Evolutionary conservation across 805 yeast species (phyloP).

Genomic region (Lipomyces starkeyi): DNA sequence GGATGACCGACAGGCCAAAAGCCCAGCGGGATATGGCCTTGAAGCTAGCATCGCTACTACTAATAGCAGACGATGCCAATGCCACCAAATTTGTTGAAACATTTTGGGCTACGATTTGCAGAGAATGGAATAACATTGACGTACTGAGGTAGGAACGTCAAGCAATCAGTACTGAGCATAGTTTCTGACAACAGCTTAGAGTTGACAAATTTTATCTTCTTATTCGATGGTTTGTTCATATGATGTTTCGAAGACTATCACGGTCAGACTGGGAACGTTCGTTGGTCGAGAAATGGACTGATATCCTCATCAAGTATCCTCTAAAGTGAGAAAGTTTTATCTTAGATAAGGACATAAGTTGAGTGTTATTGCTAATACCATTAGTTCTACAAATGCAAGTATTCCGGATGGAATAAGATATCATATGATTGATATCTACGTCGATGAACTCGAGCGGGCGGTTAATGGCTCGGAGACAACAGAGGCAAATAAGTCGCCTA

Average conservation of each 20-base stretch:
- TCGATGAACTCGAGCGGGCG: constrained; percentile 81
- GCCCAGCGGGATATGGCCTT: constrained; percentile 87
- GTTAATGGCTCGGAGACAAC: constrained; percentile 40
- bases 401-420: constrained; percentile 78
- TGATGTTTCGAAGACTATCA: constrained; percentile 63
- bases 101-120: constrained; percentile 77
- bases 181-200: constrained; percentile 50
- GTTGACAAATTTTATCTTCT: constrained; percentile 84
- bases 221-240: constrained; percentile 75
- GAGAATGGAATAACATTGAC: constrained; percentile 77
- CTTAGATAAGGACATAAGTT: neutral
- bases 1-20: constrained; percentile 93
- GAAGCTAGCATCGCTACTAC: constrained; percentile 62
- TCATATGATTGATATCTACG: constrained; percentile 81
- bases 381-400: constrained; percentile 42
- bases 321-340: constrained; percentile 46
- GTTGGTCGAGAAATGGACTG: constrained; percentile 55
- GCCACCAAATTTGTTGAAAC: constrained; percentile 65
- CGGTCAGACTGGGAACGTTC: constrained; percentile 60
- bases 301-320: constrained; percentile 48
- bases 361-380: too few relatives aligned
- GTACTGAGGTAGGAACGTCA: constrained; percentile 21
- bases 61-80: constrained; percentile 48
- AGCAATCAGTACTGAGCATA: neutral
- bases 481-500: neutral